Evolutionary conservation across 2,329 filamentous ascomycete species (phyloP).

Genomic region (Stenocarpella maydis): DNA sequence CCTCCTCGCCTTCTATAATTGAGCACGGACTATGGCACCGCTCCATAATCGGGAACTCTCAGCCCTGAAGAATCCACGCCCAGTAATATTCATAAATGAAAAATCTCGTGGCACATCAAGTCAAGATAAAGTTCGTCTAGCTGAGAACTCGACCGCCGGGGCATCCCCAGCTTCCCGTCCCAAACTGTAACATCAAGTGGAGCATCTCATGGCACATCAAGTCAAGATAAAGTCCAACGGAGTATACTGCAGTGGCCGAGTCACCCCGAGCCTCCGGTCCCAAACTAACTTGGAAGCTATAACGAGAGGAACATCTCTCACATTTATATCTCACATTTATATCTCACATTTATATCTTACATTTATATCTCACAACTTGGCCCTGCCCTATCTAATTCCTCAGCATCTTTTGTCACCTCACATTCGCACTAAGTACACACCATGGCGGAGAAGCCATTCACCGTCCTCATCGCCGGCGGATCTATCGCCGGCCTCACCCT

Average conservation of each 20-base stretch:
- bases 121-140: background rate
- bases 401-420: background rate
- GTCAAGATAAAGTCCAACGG: too few relatives aligned
- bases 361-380: background rate
- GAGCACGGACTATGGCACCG: background rate
- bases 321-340: background rate
- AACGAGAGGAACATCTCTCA: too few relatives aligned
- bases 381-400: background rate
- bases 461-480: slow-evolving; percentile 58
- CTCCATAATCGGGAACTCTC: background rate
- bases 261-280: background rate
- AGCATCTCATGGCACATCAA: too few relatives aligned
- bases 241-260: too few relatives aligned
- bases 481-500: slow-evolving; percentile 57
- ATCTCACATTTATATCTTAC: background rate
- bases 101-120: background rate
- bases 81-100: background rate
- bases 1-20: background rate
- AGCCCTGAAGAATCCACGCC: background rate
- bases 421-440: background rate
- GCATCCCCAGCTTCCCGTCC: background rate
- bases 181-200: background rate
- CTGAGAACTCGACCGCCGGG: background rate
- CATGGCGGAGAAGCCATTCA: slow-evolving; percentile 1
- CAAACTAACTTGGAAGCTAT: too few relatives aligned